phyloP scores from a whole-genome alignment of 2,329 filamentous ascomycete species.

The Myriosclerotinia duriaeana region DNA sequence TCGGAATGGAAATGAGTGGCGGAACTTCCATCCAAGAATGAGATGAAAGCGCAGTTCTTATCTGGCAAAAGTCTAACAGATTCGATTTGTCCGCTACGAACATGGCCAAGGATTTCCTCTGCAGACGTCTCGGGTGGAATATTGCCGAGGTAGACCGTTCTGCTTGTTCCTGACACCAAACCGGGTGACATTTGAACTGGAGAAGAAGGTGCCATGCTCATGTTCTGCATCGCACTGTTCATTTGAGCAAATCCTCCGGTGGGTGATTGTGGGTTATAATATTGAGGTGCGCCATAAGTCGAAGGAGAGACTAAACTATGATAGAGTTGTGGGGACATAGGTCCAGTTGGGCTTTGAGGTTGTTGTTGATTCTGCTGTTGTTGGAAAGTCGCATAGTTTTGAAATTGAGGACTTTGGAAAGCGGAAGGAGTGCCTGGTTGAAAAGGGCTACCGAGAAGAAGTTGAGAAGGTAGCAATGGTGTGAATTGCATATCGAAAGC shows the following conservation, averaged over 20 bases:
- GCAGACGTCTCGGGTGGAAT: constrained; percentile 97
- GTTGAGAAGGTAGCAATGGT: constrained; percentile 87
- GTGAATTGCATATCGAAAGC: constrained; percentile 99
- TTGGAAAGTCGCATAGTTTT: constrained; percentile 77
- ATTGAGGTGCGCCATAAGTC: constrained; percentile 76
- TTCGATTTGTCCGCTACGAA: constrained; percentile 96
- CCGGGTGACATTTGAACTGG: constrained; percentile 76
- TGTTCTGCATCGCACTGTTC: constrained; percentile 46
- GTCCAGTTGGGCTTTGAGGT: constrained; percentile 72
- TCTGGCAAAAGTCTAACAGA: constrained; percentile 95
- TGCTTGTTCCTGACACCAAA: constrained; percentile 84
- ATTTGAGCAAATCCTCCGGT: constrained; percentile 65
- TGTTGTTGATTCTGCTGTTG: constrained; percentile 45
- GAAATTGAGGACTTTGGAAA: constrained; percentile 89
- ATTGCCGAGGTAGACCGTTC: constrained; percentile 96
- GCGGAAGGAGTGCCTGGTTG: constrained; percentile 89
- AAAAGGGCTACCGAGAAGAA: constrained; percentile 93
- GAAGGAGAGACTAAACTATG: constrained; percentile 84
- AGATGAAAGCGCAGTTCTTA: constrained; percentile 99
- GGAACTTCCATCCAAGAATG: constrained; percentile 94
- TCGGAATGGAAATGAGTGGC: constrained; percentile 99
- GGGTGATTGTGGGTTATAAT: constrained; percentile 82
- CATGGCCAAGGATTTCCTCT: constrained; percentile 94
- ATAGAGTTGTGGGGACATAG: constrained; percentile 80
- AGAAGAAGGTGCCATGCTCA: constrained; percentile 62